Percentiles rank a stretch among this genome's conserved stretches.
These are phyloP conservation scores for Suhomyces wounanorum DNA, from an alignment of 1,139 yeast species.

Conservation along the genomic window DNA sequence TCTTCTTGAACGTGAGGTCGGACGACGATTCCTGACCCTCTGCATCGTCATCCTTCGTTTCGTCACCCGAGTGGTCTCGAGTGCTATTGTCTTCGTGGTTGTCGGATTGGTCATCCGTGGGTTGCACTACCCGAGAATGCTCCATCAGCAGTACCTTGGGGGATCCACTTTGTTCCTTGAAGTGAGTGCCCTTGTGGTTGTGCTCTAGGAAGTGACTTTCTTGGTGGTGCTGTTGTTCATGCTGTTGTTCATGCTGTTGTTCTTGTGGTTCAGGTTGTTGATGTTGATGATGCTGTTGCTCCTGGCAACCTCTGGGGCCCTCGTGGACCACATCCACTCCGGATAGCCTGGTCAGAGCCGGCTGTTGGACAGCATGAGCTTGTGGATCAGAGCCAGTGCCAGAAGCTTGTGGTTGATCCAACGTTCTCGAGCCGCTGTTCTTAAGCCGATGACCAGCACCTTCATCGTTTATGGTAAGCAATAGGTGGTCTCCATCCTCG, in stretches of 20 bases:
- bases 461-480: neutral
- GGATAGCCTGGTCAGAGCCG: neutral
- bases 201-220: neutral
- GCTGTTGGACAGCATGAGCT: neutral
- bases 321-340: neutral
- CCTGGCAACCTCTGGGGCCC: neutral
- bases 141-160: neutral
- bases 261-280: neutral
- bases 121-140: neutral
- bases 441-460: neutral
- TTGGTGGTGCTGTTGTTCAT: neutral
- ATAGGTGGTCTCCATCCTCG: slow-evolving; percentile 1
- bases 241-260: neutral
- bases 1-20: slow-evolving; percentile 52
- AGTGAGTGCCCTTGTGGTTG: neutral
- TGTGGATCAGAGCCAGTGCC: neutral
- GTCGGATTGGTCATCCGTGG: slow-evolving; percentile 4
- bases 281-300: neutral
- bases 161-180: neutral
- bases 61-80: slow-evolving; percentile 5
- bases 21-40: slow-evolving; percentile 16
- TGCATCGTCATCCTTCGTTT: slow-evolving; percentile 8
- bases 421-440: neutral
- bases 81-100: neutral
- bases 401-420: neutral